Conservation (phyloP, 495 filamentous ascomycete species). For the Tuber calosporum region DNA sequence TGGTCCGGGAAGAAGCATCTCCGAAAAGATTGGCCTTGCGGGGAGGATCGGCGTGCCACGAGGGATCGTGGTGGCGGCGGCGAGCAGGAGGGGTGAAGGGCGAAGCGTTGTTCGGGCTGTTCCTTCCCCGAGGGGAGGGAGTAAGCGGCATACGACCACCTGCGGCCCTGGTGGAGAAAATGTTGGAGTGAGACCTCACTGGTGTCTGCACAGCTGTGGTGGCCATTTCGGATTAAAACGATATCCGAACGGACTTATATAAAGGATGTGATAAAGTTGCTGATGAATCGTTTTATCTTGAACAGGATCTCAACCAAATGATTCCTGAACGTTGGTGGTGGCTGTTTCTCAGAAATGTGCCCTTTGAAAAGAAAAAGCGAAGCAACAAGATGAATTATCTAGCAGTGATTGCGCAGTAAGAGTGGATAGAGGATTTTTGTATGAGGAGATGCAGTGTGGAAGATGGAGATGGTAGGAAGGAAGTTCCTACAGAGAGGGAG, state of each 20-base stretch:
- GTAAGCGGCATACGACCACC: slow-evolving; percentile 92
- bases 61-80: slow-evolving; percentile 28
- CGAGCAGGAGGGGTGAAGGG: slow-evolving; percentile 67
- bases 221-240: slow-evolving; percentile 56
- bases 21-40: slow-evolving; percentile 11
- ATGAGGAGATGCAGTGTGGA: background rate
- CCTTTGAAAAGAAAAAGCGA: background rate
- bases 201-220: slow-evolving; percentile 82
- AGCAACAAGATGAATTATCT: background rate
- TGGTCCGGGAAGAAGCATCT: slow-evolving; percentile 7
- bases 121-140: slow-evolving; percentile 68
- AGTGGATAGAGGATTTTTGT: background rate
- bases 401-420: background rate
- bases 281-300: background rate
- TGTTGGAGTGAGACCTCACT: slow-evolving; percentile 81
- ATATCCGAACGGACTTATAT: background rate
- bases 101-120: slow-evolving; percentile 51
- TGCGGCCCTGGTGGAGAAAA: slow-evolving; percentile 87
- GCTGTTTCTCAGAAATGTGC: background rate
- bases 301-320: slow-evolving; percentile 17
- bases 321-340: slow-evolving; percentile 11
- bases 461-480: background rate
- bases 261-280: background rate
- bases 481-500: background rate
- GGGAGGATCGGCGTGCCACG: slow-evolving; percentile 30